These are phyloP conservation scores for Malassezia vespertilionis DNA, from an alignment of 1,284 basidiomycete genomes.

Conservation along the genomic window DNA sequence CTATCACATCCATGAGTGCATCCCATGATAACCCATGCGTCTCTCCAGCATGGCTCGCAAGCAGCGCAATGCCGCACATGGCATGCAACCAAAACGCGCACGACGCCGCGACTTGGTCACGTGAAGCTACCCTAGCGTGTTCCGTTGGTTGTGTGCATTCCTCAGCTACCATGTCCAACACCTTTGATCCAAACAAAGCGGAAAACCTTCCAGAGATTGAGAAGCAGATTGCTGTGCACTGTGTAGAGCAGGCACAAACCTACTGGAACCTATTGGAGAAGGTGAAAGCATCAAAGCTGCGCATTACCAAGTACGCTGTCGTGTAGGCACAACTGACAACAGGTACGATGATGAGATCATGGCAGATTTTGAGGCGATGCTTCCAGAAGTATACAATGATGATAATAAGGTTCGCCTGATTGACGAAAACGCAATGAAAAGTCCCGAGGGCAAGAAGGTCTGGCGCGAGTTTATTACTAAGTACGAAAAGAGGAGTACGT, in stretches of 20 bases:
- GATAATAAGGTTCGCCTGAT: slow-evolving; percentile 55
- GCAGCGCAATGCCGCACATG: slow-evolving; percentile 17
- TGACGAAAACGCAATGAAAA: slow-evolving; percentile 94
- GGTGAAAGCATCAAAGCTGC: slow-evolving; percentile 64
- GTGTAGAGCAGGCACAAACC: slow-evolving; percentile 66
- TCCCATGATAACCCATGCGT: neutral
- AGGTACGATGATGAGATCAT: slow-evolving; percentile 53
- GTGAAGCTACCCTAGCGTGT: too few relatives aligned
- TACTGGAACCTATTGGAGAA: slow-evolving; percentile 90
- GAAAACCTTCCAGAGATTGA: slow-evolving; percentile 90
- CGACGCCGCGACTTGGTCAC: slow-evolving; percentile 3
- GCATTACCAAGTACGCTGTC: slow-evolving; percentile 60
- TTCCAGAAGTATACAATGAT: slow-evolving; percentile 58
- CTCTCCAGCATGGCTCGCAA: slow-evolving; percentile 2
- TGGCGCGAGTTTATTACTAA: slow-evolving; percentile 83
- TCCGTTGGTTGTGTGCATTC: too few relatives aligned
- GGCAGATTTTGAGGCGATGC: slow-evolving; percentile 62
- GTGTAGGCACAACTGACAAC: neutral
- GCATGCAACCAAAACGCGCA: neutral
- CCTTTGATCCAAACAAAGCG: slow-evolving; percentile 49
- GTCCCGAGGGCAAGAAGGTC: slow-evolving; percentile 69
- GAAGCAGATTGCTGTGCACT: slow-evolving; percentile 87
- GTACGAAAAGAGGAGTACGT: slow-evolving; percentile 54
- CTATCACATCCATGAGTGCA: slow-evolving; percentile 2
- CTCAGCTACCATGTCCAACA: slow-evolving; percentile 12